Base-by-base conservation (phyloP, 305 asterid genomes). In the Andrographis paniculata region DNA sequence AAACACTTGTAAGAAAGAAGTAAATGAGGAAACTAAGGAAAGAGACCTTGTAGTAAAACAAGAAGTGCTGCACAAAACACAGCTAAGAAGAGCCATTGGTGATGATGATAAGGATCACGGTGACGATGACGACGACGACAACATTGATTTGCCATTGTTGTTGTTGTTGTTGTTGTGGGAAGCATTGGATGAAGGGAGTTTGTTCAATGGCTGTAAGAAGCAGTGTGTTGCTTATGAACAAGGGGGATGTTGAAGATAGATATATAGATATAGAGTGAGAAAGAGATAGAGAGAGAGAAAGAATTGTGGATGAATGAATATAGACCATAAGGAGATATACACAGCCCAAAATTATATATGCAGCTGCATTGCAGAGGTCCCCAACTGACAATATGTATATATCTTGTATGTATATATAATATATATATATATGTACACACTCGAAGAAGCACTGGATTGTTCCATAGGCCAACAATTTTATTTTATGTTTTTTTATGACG, bases 11-110 rank as follows among this genome's bases (percentile, higher is more conserved):
- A n/a, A n/a, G n/a, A n/a, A n/a, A n/a, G n/a, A n/a, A n/a, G n/a
- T n/a, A n/a, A n/a, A n/a, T 44, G 17, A 44, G n/a, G 45, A 16
- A 41, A 41, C 4, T 6, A 12, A 1, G 12, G 17, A 22, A 4
- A 18, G 35, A 38, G 40, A 69, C 71, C 76, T 64, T 53, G 58
- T 43, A 61, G 28, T n/a, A n/a, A n/a, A n/a, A n/a, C n/a, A 40
- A 57, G 20, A 37, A 53, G 5, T 53, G 65, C 57, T 54, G 64
- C 65, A 55, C 48, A 63, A 31, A 70, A 41, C 16, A 70, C 9
- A 19, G 50, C 30, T 55, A 70, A 15, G 53, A 65, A 24, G 53
- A 69, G 47, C 53, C 58, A 18, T 12, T 33, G 48, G 22, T 48
- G 33, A 49, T 18, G 27, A 17, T 28, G 12, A 45, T n/a, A n/a